Percentiles rank a stretch among this genome's conserved stretches.
phyloP scores from a whole-genome alignment of 805 yeast species.

The Lipomyces starkeyi region DNA sequence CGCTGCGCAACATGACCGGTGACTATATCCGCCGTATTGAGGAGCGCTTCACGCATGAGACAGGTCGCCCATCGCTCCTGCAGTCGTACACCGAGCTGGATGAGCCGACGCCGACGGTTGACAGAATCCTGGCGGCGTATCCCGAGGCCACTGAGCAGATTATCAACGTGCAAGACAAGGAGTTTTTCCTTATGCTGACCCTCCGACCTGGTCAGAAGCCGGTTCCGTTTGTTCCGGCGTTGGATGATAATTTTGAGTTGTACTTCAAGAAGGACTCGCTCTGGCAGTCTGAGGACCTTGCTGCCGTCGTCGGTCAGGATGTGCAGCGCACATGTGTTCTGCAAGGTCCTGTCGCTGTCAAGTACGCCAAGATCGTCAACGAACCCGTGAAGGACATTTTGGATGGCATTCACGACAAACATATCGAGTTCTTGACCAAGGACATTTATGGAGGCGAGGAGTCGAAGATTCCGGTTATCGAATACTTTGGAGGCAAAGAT shows the following conservation, averaged over 20 bases:
- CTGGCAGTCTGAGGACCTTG: conserved; percentile 98
- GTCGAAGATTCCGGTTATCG: conserved; percentile 81
- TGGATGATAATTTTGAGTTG: conserved; percentile 91
- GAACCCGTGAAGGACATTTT: conserved; percentile 92
- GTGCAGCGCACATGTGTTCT: conserved; percentile 99
- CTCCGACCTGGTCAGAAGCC: conserved; percentile 90
- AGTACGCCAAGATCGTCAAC: conserved; percentile 80
- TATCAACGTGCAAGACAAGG: conserved; percentile 93
- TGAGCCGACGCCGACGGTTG: conserved; percentile 66
- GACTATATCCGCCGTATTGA: conserved; percentile 90
- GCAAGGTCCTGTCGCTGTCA: conserved; percentile 98
- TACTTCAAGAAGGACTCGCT: conserved; percentile 98
- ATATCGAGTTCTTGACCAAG: conserved; percentile 64
- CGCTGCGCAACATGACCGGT: conserved; percentile 86
- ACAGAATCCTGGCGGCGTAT: conserved; percentile 66
- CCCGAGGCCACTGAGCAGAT: conserved; percentile 80
- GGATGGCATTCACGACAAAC: conserved; percentile 90
- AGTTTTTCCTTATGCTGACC: conserved; percentile 84
- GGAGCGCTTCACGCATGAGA: conserved; percentile 80
- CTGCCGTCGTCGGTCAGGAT: conserved; percentile 93
- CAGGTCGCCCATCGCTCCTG: conserved; percentile 61
- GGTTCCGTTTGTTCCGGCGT: conserved; percentile 94
- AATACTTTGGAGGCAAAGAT: conserved; percentile 78
- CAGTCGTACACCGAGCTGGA: conserved; percentile 74
- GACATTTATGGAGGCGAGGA: conserved; percentile 75